These are phyloP conservation scores for Avena atlantica DNA, from an alignment of 176 grass and related monocot species.

Conservation along the genomic window DNA sequence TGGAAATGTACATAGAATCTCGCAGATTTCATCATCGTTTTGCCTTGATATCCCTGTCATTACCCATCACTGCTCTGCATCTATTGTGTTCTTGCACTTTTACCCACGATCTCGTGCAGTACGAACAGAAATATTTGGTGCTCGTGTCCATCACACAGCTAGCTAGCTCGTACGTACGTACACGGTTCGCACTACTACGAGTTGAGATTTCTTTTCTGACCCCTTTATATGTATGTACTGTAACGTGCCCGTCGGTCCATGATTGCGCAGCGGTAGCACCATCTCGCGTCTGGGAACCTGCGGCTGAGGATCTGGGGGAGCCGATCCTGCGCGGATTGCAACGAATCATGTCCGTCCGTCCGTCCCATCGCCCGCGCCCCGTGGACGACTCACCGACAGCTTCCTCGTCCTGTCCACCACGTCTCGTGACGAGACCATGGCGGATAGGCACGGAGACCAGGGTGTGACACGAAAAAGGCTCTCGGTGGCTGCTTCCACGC, in stretches of 20 bases:
- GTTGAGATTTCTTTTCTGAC: too few relatives aligned
- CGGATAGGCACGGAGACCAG: not conserved
- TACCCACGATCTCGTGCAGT: not conserved
- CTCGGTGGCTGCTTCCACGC: not conserved
- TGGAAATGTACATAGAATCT: not conserved
- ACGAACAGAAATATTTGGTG: not conserved
- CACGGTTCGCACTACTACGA: too few relatives aligned
- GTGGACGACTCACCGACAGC: conserved; percentile 22
- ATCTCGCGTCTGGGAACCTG: not conserved
- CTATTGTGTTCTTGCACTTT: not conserved
- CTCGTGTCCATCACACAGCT: not conserved
- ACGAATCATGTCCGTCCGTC: conserved; percentile 24
- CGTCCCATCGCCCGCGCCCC: conserved; percentile 30
- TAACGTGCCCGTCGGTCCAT: not conserved
- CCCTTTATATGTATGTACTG: too few relatives aligned
- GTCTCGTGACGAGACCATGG: not conserved
- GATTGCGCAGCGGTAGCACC: conserved; percentile 8
- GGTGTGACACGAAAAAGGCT: not conserved
- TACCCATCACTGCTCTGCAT: not conserved
- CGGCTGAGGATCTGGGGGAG: not conserved
- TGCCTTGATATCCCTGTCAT: not conserved
- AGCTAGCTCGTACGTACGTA: too few relatives aligned
- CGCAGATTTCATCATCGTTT: not conserved
- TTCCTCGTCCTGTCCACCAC: not conserved
- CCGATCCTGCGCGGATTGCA: conserved; percentile 29